Conservation (phyloP, 768 basidiomycete genomes). For the Lactarius tabidus region DNA sequence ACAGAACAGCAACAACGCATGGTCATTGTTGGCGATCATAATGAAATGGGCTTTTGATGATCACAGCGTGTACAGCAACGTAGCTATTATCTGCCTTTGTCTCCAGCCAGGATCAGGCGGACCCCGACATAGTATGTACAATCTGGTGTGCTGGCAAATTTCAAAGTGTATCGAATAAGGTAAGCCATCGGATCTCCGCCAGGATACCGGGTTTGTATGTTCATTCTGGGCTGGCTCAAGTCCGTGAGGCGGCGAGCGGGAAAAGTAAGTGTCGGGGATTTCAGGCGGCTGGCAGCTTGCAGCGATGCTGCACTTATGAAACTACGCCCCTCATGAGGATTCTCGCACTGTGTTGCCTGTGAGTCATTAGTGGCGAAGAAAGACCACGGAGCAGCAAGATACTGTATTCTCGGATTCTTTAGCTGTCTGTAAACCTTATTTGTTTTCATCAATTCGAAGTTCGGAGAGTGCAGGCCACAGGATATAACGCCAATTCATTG, state of each 20-base stretch:
- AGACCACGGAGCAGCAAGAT: background rate
- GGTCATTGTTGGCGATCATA: background rate
- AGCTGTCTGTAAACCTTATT: conserved; percentile 4
- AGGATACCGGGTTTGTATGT: conserved; percentile 15
- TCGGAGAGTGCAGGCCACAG: background rate
- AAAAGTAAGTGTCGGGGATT: conserved; percentile 14
- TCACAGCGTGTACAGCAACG: background rate
- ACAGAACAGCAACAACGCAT: background rate
- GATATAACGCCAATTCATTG: background rate
- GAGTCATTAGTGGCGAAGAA: background rate
- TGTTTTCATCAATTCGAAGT: background rate
- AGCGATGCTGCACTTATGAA: conserved; percentile 1
- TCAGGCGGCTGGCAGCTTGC: background rate
- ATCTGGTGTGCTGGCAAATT: conserved; percentile 20
- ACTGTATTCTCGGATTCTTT: conserved; percentile 6
- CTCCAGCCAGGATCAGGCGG: conserved; percentile 12
- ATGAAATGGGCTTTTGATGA: conserved; percentile 1
- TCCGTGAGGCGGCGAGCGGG: conserved; percentile 12
- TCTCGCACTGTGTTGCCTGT: background rate
- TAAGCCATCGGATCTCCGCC: conserved; percentile 19
- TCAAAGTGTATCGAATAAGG: conserved; percentile 17
- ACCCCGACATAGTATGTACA: conserved; percentile 9
- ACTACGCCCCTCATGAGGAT: background rate
- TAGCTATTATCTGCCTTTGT: background rate
- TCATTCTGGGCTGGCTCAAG: conserved; percentile 12